Conservation (phyloP, 805 yeast genomes). For the Saturnispora hagleri region DNA sequence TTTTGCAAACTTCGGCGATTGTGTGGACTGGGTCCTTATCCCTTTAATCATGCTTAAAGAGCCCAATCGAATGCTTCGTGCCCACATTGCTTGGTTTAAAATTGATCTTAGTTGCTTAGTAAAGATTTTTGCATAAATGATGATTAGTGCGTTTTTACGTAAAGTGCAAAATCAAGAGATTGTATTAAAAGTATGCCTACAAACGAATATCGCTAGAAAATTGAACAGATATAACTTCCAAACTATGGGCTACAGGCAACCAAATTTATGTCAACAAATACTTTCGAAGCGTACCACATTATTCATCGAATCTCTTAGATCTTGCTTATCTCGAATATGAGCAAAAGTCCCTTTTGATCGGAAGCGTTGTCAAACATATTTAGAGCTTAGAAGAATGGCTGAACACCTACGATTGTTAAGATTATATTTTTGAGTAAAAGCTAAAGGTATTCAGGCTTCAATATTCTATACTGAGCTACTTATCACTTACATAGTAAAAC, state of each 20-base stretch:
- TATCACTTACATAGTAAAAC: conserved; percentile 21
- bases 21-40: conserved; percentile 4
- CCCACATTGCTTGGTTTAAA: neutral
- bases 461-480: neutral
- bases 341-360: too few species aligned
- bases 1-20: conserved; percentile 3
- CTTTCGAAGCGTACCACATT: too few species aligned
- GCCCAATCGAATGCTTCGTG: neutral
- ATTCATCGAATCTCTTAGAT: too few species aligned
- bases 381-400: too few species aligned
- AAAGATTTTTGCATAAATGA: neutral
- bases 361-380: too few species aligned
- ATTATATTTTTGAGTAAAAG: neutral
- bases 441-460: neutral
- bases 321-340: too few species aligned
- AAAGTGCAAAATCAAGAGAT: neutral
- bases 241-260: too few species aligned
- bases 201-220: too few species aligned
- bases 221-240: too few species aligned
- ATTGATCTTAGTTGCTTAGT: neutral
- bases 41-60: neutral
- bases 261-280: too few species aligned
- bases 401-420: too few species aligned
- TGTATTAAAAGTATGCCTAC: too few species aligned
- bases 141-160: neutral